These are phyloP conservation scores for Butyriboletus loyo DNA, from an alignment of 768 basidiomycete species.

Conservation along the genomic window DNA sequence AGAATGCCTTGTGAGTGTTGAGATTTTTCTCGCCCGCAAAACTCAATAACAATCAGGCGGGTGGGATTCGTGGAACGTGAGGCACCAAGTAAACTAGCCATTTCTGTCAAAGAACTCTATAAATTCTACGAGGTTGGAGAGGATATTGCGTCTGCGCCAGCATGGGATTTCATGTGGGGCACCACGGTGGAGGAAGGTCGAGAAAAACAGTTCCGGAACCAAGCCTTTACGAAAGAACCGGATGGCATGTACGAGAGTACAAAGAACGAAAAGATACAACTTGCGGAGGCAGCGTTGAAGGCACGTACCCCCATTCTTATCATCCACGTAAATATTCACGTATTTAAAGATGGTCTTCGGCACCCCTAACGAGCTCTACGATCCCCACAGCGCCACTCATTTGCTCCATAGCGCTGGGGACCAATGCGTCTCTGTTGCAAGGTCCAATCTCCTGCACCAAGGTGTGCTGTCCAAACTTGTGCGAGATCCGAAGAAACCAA, in stretches of 20 bases:
- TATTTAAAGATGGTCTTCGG: slow-evolving; percentile 68
- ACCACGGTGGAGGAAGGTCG: slow-evolving; percentile 69
- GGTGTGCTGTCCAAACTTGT: slow-evolving; percentile 66
- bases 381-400: slow-evolving; percentile 52
- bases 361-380: slow-evolving; percentile 66
- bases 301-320: slow-evolving; percentile 31
- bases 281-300: slow-evolving; percentile 74
- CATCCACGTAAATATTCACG: background rate
- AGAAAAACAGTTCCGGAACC: slow-evolving; percentile 61
- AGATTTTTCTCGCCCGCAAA: background rate
- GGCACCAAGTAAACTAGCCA: slow-evolving; percentile 38
- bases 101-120: slow-evolving; percentile 42
- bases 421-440: slow-evolving; percentile 51
- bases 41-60: slow-evolving; percentile 42
- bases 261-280: slow-evolving; percentile 38
- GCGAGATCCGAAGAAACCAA: slow-evolving; percentile 57
- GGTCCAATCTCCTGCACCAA: slow-evolving; percentile 56
- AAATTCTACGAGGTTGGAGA: slow-evolving; percentile 51
- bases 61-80: slow-evolving; percentile 57
- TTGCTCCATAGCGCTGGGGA: slow-evolving; percentile 60
- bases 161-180: slow-evolving; percentile 78
- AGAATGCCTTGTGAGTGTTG: slow-evolving; percentile 75
- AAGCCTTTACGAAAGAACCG: slow-evolving; percentile 48
- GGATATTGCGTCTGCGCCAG: slow-evolving; percentile 37
- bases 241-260: slow-evolving; percentile 27